These are phyloP conservation scores for Xylaria sp. DNA, from an alignment of 2,329 filamentous ascomycete genomes.

Conservation along the genomic window DNA sequence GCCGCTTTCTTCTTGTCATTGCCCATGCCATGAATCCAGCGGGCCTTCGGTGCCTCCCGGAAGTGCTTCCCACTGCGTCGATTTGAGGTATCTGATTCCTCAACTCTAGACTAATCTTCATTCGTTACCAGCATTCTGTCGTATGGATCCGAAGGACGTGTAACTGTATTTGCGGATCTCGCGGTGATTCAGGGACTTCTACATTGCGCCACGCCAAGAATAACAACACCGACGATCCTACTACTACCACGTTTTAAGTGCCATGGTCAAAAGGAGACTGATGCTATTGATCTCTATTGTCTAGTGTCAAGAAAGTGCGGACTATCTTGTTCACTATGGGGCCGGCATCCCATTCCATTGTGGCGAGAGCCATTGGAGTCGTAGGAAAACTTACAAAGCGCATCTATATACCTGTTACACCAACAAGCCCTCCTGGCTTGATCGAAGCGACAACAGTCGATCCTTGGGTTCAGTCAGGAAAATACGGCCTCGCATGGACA, in stretches of 20 bases:
- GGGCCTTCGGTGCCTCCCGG: slow-evolving; percentile 40
- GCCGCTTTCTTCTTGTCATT: slow-evolving; percentile 32
- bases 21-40: slow-evolving; percentile 39
- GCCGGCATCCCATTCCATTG: slow-evolving; percentile 48
- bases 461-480: slow-evolving; percentile 82
- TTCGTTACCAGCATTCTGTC: slow-evolving; percentile 36
- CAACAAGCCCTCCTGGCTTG: slow-evolving; percentile 69
- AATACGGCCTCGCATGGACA: slow-evolving; percentile 88
- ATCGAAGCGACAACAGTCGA: slow-evolving; percentile 74
- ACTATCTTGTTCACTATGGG: slow-evolving; percentile 52
- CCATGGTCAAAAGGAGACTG: slow-evolving; percentile 5
- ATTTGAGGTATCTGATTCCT: slow-evolving; percentile 53
- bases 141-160: slow-evolving; percentile 6
- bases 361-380: slow-evolving; percentile 51
- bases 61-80: slow-evolving; percentile 45
- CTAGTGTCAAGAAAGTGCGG: slow-evolving; percentile 22
- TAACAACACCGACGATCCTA: slow-evolving; percentile 3
- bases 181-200: not conserved
- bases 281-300: slow-evolving; percentile 26
- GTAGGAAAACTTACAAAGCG: slow-evolving; percentile 60
- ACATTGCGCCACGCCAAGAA: slow-evolving; percentile 9
- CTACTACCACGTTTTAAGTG: not conserved
- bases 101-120: slow-evolving; percentile 34
- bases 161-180: not conserved
- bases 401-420: slow-evolving; percentile 68